phyloP scores from a whole-genome alignment of 306 rosid species.

The Trifolium fragiferum region DNA sequence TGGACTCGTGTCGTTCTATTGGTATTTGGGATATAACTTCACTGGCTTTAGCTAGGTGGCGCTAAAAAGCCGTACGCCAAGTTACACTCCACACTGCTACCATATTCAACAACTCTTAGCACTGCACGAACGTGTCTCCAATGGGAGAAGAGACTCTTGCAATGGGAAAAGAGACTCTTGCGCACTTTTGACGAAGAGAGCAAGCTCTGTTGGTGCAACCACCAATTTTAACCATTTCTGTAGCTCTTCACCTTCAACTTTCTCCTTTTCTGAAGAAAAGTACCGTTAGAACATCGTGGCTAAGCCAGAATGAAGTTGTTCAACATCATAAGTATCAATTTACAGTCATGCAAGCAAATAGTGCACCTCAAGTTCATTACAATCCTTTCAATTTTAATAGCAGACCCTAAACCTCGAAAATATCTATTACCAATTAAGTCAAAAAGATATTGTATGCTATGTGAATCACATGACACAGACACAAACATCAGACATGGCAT shows the following conservation, averaged over 20 bases:
- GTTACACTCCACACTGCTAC: conserved; percentile 31
- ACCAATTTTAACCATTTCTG: conserved; percentile 85
- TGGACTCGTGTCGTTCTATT: conserved; percentile 41
- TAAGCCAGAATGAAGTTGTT: conserved; percentile 18
- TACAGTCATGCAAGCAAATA: conserved; percentile 20
- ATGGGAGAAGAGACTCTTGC: conserved; percentile 55
- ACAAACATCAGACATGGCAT: too few species aligned
- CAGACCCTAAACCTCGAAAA: neutral
- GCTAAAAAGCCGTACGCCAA: conserved; percentile 30
- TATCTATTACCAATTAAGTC: neutral
- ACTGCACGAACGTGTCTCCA: conserved; percentile 46
- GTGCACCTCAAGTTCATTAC: conserved; percentile 18
- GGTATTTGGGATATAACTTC: conserved; percentile 47
- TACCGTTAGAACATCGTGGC: conserved; percentile 40
- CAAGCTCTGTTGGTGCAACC: conserved; percentile 83
- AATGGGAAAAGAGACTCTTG: conserved; percentile 66
- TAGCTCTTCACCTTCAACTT: conserved; percentile 91
- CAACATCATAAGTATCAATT: conserved; percentile 22
- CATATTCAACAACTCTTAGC: conserved; percentile 29
- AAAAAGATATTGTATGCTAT: conserved; percentile 6
- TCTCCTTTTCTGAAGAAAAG: conserved; percentile 80
- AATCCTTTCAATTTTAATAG: conserved; percentile 20
- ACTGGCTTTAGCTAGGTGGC: conserved; percentile 34
- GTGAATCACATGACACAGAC: too few species aligned
- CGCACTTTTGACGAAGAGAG: conserved; percentile 62